Evolutionary conservation across 192 early-diverging fungal species (phyloP).

Genomic region (Coemansia sp.): DNA sequence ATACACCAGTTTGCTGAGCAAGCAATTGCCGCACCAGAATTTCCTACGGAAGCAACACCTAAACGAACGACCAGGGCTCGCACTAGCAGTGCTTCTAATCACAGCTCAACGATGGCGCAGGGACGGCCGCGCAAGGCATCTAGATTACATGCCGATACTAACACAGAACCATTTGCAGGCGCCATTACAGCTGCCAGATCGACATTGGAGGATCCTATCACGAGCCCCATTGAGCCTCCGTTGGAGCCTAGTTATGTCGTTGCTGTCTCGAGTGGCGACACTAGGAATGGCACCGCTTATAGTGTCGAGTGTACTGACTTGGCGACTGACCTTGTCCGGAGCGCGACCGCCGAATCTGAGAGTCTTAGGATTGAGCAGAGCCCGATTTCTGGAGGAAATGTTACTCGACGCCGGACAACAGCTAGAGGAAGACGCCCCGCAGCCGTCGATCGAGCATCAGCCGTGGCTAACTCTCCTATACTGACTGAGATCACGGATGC

Average conservation of each 20-base stretch:
- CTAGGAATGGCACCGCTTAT: not conserved
- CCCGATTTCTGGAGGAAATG: not conserved
- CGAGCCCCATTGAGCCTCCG: not conserved
- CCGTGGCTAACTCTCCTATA: not conserved
- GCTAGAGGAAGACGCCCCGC: not conserved
- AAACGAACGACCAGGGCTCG: conserved; percentile 3
- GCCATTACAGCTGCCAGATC: not conserved
- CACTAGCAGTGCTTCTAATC: not conserved
- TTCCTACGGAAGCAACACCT: not conserved
- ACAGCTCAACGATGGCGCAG: not conserved
- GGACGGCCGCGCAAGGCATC: not conserved
- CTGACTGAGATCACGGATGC: not conserved
- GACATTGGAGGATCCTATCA: not conserved
- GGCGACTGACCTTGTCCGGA: not conserved
- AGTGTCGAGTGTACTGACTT: not conserved
- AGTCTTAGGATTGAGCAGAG: not conserved
- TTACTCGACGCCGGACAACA: not conserved
- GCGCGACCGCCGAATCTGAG: not conserved
- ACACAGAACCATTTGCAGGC: not conserved
- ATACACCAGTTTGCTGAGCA: not conserved
- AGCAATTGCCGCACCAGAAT: not conserved
- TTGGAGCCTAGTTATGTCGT: not conserved
- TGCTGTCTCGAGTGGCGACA: not conserved
- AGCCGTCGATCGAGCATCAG: not conserved
- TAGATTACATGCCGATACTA: not conserved